These are phyloP conservation scores for Chaetomium strumarium DNA, from an alignment of 2,329 filamentous ascomycete species.

Conservation along the genomic window DNA sequence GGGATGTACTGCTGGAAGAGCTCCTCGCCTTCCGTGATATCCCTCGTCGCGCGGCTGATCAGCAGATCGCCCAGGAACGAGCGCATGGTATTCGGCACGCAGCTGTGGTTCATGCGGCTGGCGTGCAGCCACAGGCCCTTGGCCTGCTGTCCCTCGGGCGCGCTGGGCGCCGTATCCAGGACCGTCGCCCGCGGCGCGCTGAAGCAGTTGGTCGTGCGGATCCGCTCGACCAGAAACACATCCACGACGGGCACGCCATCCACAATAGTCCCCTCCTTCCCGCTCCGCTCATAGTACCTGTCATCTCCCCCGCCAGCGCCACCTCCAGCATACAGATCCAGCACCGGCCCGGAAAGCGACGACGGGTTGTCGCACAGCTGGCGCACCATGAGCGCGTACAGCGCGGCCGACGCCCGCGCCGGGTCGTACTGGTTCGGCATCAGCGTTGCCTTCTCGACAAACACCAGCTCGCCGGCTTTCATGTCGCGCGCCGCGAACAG, in stretches of 20 bases:
- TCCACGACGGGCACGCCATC: conserved; percentile 35
- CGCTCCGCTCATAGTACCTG: conserved; percentile 23
- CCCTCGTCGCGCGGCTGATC: conserved; percentile 32
- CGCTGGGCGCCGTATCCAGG: conserved; percentile 26
- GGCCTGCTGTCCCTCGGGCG: conserved; percentile 14
- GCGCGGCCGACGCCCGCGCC: conserved; percentile 36
- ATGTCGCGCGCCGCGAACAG: conserved; percentile 37
- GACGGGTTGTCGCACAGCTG: conserved; percentile 38
- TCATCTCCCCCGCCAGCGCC: no score
- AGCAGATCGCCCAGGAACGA: conserved; percentile 30
- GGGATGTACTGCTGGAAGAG: conserved; percentile 36
- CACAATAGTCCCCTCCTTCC: conserved; percentile 29
- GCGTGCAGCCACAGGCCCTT: conserved; percentile 30
- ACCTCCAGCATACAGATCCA: conserved; percentile 32
- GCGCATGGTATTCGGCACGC: conserved; percentile 29
- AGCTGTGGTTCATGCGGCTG: conserved; percentile 28
- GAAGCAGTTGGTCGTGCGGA: conserved; percentile 39
- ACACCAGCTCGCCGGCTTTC: conserved; percentile 35
- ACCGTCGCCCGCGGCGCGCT: conserved; percentile 30
- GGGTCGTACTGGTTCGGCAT: conserved; percentile 39
- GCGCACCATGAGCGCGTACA: conserved; percentile 37
- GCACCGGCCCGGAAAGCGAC: conserved; percentile 29
- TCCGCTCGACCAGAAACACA: conserved; percentile 35
- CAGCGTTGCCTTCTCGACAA: conserved; percentile 38
- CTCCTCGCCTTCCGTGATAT: conserved; percentile 34